These are phyloP conservation scores for Lycium barbarum DNA, from an alignment of 257 asterid species.

Conservation along the genomic window DNA sequence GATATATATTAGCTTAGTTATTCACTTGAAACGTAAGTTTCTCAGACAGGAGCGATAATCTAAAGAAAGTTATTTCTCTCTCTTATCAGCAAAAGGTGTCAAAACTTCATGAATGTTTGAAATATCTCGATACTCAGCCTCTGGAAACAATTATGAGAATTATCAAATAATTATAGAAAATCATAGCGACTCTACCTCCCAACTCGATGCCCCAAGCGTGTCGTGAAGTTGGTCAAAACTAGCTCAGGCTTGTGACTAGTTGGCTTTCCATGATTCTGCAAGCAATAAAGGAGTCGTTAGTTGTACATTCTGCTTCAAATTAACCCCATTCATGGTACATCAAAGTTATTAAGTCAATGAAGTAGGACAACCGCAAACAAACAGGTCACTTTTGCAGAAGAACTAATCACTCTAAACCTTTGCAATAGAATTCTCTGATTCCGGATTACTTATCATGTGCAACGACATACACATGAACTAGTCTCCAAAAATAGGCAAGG, in stretches of 20 bases:
- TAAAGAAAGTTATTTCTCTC: neutral
- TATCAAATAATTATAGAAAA: neutral
- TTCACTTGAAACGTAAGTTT: neutral
- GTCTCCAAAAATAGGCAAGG: neutral
- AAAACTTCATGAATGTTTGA: neutral
- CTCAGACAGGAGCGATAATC: neutral
- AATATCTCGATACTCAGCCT: neutral
- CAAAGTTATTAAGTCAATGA: neutral
- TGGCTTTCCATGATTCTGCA: conserved; percentile 97
- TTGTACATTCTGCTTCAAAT: conserved; percentile 24
- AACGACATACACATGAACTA: neutral
- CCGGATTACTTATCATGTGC: neutral
- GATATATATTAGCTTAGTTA: neutral
- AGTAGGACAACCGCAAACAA: neutral
- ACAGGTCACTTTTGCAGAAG: neutral
- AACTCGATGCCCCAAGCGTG: conserved; percentile 94
- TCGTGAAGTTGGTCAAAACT: conserved; percentile 81
- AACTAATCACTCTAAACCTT: neutral
- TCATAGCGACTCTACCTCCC: conserved; percentile 64
- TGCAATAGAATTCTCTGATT: conserved; percentile 1
- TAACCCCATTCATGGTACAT: neutral
- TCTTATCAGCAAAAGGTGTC: neutral
- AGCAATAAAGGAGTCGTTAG: conserved; percentile 16
- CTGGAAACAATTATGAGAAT: neutral
- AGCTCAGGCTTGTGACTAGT: conserved; percentile 92